Conservation (phyloP, 2,329 filamentous ascomycete genomes). For the Plenodomus biglobosus region DNA sequence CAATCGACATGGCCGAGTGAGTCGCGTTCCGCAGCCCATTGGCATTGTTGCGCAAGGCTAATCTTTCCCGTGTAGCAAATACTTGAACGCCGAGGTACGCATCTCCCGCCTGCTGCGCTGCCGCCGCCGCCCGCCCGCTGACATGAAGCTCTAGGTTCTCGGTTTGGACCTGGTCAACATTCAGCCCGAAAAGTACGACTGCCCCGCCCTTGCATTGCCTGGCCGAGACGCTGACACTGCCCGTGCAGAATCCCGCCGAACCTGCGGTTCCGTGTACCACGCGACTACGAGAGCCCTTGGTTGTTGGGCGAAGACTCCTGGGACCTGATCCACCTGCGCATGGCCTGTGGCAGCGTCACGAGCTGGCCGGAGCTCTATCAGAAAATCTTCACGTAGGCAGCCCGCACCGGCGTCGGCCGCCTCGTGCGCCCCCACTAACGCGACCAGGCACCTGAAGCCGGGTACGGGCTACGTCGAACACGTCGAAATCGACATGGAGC, state of each 20-base stretch:
- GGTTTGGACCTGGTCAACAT: slow-evolving; percentile 65
- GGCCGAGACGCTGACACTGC: slow-evolving; percentile 34
- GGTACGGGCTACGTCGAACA: slow-evolving; percentile 79
- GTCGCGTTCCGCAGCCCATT: slow-evolving; percentile 37
- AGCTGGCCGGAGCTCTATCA: slow-evolving; percentile 75
- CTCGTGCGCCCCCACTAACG: slow-evolving; percentile 22
- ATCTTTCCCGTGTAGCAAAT: slow-evolving; percentile 49
- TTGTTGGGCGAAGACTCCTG: slow-evolving; percentile 66
- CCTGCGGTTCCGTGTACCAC: slow-evolving; percentile 65
- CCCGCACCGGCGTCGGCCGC: slow-evolving; percentile 1
- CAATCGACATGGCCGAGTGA: slow-evolving; percentile 80
- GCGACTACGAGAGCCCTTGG: slow-evolving; percentile 81
- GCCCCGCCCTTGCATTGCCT: slow-evolving; percentile 42
- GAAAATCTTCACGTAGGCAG: slow-evolving; percentile 64
- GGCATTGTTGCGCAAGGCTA: slow-evolving; percentile 25
- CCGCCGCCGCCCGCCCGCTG: slow-evolving; percentile 30
- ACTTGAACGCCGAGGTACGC: slow-evolving; percentile 56
- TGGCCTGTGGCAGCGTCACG: slow-evolving; percentile 74
- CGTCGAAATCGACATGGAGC: slow-evolving; percentile 82
- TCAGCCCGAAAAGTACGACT: slow-evolving; percentile 57
- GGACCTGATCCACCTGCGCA: slow-evolving; percentile 81
- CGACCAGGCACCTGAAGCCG: slow-evolving; percentile 71
- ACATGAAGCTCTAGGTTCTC: slow-evolving; percentile 49
- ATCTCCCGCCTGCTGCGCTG: slow-evolving; percentile 10
- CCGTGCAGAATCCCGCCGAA: slow-evolving; percentile 68